Evolutionary conservation across 2,329 filamentous ascomycete species (phyloP), one percentile per base, ranked within the genome.

Genomic region (Incumbomyces delicatus): DNA sequence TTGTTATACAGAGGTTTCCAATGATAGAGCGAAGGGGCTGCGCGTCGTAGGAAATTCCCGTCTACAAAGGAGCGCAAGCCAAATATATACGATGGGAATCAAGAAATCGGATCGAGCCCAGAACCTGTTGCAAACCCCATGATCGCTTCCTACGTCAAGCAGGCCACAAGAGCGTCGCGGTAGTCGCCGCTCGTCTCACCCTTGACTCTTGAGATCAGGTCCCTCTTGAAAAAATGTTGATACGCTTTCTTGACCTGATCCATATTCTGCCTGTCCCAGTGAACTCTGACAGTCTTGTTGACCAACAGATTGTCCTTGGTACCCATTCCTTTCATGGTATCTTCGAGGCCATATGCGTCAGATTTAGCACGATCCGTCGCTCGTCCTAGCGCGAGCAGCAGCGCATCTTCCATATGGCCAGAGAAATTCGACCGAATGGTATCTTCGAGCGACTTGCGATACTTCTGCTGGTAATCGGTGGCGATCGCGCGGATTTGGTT

Each of bases 121-220:
- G n/a, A n/a, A n/a, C n/a, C n/a, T n/a, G n/a, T n/a, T n/a, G n/a
- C n/a, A n/a, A n/a, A n/a, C n/a, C n/a, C n/a, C 22, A 27, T 60
- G 33, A 30, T 31, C 14, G 38, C 18, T n/a, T 37, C 33, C 22
- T 45, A 71, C 57, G 66, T 65, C 52, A 78, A 61, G 58, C 77
- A 68, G 51, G 83, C 87, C 53, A 94, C 66, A 76, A 95, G 73
- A 58, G 90, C 66, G 56, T 69, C 76, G 67, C 85, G 74, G 57
- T 92, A 94, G 64, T 95, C 83, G 3, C 88, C 86, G 51, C 83
- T 86, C 4, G 87, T 94, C 72, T 96, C 90, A 2, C 82, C 80
- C 60, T 77, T 78, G 59, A 96, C 85, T 40, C 87, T 74, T 47
- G 72, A 71, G 10, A 76, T 73, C 47, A 96, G 66, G 52, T 80